Percentiles rank a stretch among this genome's conserved stretches.
Conservation (phyloP, 805 yeast species). For the Clavispora asparagi region DNA sequence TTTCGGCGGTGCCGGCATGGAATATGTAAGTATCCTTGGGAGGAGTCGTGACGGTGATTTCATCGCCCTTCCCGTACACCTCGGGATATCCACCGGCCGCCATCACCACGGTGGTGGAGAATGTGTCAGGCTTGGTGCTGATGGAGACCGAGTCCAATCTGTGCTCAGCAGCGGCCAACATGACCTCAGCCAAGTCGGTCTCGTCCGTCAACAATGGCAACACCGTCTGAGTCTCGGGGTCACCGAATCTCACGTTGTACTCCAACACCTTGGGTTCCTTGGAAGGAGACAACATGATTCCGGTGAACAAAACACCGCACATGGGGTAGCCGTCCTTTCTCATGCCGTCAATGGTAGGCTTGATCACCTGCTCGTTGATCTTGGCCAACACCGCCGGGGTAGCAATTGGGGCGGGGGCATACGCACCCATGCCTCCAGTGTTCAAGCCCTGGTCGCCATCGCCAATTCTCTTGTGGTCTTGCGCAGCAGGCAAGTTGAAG, state of each 20-base stretch:
- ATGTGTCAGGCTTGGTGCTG: slow-evolving; percentile 49
- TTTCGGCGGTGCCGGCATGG: slow-evolving; percentile 89
- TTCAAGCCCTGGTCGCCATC: slow-evolving; percentile 91
- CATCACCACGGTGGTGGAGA: slow-evolving; percentile 88
- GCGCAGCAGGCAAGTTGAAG: slow-evolving; percentile 92
- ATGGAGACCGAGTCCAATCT: slow-evolving; percentile 78
- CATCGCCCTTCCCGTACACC: slow-evolving; percentile 78
- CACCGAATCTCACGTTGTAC: slow-evolving; percentile 97
- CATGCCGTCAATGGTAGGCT: slow-evolving; percentile 95
- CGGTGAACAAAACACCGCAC: slow-evolving; percentile 93
- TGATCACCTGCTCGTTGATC: slow-evolving; percentile 71
- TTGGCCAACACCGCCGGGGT: slow-evolving; percentile 65
- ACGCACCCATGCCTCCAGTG: slow-evolving; percentile 99
- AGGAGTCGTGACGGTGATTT: slow-evolving; percentile 50
- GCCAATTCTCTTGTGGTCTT: slow-evolving; percentile 94
- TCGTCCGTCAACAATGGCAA: slow-evolving; percentile 76
- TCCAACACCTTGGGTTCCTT: slow-evolving; percentile 92
- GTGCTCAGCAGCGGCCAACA: slow-evolving; percentile 92
- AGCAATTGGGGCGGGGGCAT: slow-evolving; percentile 96
- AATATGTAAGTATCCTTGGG: slow-evolving; percentile 68
- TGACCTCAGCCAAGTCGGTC: slow-evolving; percentile 89
- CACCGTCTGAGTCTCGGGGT: slow-evolving; percentile 98
- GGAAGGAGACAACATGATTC: slow-evolving; percentile 79
- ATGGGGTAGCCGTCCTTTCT: slow-evolving; percentile 92
- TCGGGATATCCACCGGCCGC: slow-evolving; percentile 98